A percentile compares a stretch with the other conserved stretches of the same genome.
These are phyloP conservation scores for Pigoraptor vietnamica DNA, from an alignment of 78 protist species.

Conservation along the genomic window DNA sequence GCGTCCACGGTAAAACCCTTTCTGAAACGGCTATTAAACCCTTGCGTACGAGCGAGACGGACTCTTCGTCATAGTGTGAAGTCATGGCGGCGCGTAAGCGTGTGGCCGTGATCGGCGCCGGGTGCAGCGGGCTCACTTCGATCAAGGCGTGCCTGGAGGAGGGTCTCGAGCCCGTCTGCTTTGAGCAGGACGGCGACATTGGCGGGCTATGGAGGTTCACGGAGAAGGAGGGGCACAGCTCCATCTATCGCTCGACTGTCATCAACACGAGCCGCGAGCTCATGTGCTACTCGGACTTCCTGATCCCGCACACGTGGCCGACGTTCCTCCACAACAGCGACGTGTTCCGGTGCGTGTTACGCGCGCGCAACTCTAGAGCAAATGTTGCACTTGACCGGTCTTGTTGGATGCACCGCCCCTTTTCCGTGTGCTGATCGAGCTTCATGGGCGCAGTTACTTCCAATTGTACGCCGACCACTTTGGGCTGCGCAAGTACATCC, in stretches of 20 bases:
- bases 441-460: no score
- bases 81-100: neutral
- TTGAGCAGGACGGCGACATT: neutral
- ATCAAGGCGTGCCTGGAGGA: neutral
- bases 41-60: no score
- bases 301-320: neutral
- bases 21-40: no score
- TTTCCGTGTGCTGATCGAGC: no score
- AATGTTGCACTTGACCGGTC: no score
- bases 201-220: slow-evolving; percentile 1
- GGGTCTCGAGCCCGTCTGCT: neutral
- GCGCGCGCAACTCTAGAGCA: no score
- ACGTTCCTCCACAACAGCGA: neutral
- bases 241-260: neutral
- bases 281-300: neutral
- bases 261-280: neutral
- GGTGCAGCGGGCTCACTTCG: neutral
- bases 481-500: neutral
- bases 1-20: no score
- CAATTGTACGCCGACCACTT: neutral
- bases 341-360: neutral
- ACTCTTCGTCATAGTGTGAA: no score
- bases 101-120: slow-evolving; percentile 1
- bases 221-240: neutral
- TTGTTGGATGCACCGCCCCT: neutral